Conservation (phyloP, 768 basidiomycete species). For the Agaricus sinodeliciosus region DNA sequence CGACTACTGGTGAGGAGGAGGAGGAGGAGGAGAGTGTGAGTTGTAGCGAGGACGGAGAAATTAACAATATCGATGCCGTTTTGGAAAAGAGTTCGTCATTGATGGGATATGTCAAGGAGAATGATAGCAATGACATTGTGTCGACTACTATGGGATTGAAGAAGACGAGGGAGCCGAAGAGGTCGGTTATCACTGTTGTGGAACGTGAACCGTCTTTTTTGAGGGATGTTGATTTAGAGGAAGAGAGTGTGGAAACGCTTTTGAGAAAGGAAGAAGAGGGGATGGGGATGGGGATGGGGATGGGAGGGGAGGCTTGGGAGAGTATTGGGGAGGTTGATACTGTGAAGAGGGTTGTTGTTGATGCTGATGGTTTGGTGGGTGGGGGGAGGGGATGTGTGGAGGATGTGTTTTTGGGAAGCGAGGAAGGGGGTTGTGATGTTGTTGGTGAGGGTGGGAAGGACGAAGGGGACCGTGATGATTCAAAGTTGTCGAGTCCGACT, state of each 20-base stretch:
- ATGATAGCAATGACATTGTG: no score
- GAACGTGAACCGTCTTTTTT: neutral
- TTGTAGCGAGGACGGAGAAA: neutral
- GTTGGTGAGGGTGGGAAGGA: no score
- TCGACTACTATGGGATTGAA: neutral
- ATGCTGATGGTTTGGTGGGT: neutral
- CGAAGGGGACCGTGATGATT: no score
- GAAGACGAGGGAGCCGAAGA: constrained; percentile 6
- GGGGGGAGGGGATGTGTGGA: constrained; percentile 1
- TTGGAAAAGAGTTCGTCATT: neutral
- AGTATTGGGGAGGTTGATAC: constrained; percentile 5
- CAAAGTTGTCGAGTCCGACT: no score
- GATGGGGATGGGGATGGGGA: no score
- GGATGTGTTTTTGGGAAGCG: constrained; percentile 4
- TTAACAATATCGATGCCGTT: constrained; percentile 4
- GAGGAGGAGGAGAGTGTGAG: neutral
- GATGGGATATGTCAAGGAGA: no score
- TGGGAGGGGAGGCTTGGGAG: constrained; percentile 10
- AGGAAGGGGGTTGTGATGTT: no score
- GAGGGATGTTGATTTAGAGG: no score
- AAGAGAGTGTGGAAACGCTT: constrained; percentile 2
- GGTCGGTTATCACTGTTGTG: constrained; percentile 7
- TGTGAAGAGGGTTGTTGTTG: constrained; percentile 4
- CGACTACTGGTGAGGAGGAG: no score
- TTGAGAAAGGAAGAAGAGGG: constrained; percentile 3